Evolutionary conservation across 805 yeast species (phyloP), one percentile per base, ranked within the genome.

Genomic region (Candida ulmi): DNA sequence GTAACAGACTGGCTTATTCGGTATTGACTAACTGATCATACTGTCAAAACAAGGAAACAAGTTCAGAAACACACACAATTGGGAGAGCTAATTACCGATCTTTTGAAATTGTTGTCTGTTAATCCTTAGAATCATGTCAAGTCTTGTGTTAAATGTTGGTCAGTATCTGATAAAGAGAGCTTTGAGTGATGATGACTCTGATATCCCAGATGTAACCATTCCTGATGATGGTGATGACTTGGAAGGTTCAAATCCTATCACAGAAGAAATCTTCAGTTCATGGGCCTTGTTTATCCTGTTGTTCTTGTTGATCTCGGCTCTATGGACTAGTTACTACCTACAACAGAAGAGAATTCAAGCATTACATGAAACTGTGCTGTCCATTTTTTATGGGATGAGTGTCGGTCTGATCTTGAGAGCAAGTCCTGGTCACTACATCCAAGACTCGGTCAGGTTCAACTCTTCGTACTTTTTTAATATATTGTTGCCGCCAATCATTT

Each of bases 391-490:
- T 53, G 99, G 99, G 17, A 90, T 88, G 98, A 71, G 88, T 35
- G 95, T 93, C 21, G 99, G 99, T 0, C 62, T 95, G 26, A 75
- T 93, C 17, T 88, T 95, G 44, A 74, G 99, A 51, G 72, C 91
- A 17, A 74, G 88, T 3, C 99, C 99, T 0, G 99, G 99, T 35
- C 97, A 88, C 60, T 88, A 88, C 62, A 95, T 93, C 52, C 99
- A 95, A 65, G 95, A 90, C 55, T 88, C 95, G 5, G 96, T 93
- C 37, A 88, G 95, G 43, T 93, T 93, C 71, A 91, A 91, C 52
- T 86, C 95, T 25, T 76, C 93, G 24, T 91, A 91, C 61, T 93
- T 93, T 66, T 93, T 93, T 74, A 93, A 93, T 59, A 80, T 93
- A 35, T 66, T 93, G 43, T 71, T 93, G 49, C 99, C 99, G 2